Evolutionary conservation across 139 green algal genomes (phyloP).

Genomic region (Zygnema cylindricum): DNA sequence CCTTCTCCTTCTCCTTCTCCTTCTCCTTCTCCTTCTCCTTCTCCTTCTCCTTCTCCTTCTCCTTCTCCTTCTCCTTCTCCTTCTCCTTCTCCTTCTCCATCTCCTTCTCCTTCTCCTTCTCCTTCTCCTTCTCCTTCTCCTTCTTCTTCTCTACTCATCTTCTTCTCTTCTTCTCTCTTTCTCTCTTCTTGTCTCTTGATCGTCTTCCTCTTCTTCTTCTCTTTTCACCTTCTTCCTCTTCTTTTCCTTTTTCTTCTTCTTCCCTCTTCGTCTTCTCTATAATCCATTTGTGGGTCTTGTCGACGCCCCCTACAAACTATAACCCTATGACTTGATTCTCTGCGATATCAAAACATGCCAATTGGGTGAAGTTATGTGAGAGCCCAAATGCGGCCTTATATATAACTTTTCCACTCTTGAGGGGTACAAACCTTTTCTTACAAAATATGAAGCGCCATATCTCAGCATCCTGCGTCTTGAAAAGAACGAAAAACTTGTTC

Average conservation of each 20-base stretch:
- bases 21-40: neutral
- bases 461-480: too few species aligned
- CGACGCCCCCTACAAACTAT: too few species aligned
- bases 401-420: too few species aligned
- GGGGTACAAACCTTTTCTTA: too few species aligned
- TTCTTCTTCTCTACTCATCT: neutral
- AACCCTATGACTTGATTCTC: too few species aligned
- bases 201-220: neutral
- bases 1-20: neutral
- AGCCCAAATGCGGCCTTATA: too few species aligned
- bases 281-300: too few species aligned
- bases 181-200: neutral
- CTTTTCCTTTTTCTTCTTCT: neutral
- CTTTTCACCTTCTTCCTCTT: neutral
- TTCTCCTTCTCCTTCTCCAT: neutral
- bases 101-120: neutral
- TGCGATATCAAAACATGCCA: too few species aligned
- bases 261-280: slow-evolving; percentile 47
- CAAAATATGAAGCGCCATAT: too few species aligned
- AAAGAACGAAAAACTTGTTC: too few species aligned
- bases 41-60: neutral
- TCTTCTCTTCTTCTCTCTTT: neutral
- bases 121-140: neutral
- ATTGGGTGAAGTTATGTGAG: too few species aligned
- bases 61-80: neutral